These are phyloP conservation scores for Neurospora tetraspora DNA, from an alignment of 495 filamentous ascomycete species.

Conservation along the genomic window DNA sequence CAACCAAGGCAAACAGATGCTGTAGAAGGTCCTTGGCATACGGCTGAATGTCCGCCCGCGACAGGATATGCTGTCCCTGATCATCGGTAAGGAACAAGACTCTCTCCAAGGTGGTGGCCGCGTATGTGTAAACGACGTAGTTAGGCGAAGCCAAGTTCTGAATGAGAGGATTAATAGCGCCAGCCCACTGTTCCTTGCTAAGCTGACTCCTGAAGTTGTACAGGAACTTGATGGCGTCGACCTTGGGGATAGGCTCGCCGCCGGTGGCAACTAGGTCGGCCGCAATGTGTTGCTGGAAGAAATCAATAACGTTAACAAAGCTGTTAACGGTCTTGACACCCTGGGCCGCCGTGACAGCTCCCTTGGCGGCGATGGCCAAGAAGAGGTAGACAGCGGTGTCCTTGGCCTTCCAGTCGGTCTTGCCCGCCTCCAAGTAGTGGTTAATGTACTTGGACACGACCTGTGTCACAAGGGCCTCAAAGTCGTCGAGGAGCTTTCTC, in stretches of 20 bases:
- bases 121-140: constrained; percentile 95
- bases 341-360: constrained; percentile 68
- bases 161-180: constrained; percentile 79
- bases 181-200: constrained; percentile 76
- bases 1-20: constrained; percentile 87
- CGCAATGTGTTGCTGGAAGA: constrained; percentile 85
- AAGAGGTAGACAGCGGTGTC: constrained; percentile 95
- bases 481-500: constrained; percentile 74
- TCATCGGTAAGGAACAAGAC: constrained; percentile 71
- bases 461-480: constrained; percentile 70
- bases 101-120: constrained; percentile 87
- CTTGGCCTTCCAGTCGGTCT: constrained; percentile 85
- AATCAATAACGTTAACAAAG: constrained; percentile 76
- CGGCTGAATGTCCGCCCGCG: constrained; percentile 58
- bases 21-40: constrained; percentile 78
- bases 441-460: constrained; percentile 75
- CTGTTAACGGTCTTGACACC: constrained; percentile 85
- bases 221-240: constrained; percentile 94
- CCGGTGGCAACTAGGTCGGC: constrained; percentile 60
- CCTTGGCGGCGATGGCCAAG: constrained; percentile 87
- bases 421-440: constrained; percentile 61
- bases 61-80: constrained; percentile 63
- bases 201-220: constrained; percentile 89
- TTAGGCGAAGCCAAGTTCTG: constrained; percentile 78
- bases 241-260: constrained; percentile 78